Base-by-base conservation (phyloP, 23 red algal genomes). In the Gracilaria caudata region DNA sequence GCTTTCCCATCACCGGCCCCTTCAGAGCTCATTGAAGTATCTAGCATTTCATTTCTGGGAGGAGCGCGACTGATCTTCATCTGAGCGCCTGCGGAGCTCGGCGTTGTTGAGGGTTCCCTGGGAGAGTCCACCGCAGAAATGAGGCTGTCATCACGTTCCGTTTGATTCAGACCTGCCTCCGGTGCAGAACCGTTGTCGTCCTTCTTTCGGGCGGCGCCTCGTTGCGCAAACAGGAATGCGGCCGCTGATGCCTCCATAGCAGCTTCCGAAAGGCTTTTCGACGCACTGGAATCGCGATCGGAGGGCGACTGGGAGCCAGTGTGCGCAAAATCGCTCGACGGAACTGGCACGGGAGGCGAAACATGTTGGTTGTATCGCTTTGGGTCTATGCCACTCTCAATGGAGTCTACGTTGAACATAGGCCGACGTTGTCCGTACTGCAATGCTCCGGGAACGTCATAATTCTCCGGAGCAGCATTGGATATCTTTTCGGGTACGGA, bases 371-470 rank as follows among this genome's bases (percentile, higher is more conserved):
- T 75, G 70, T 75, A 75, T 17, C 70, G 70, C 3, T 23, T 46
- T 2, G 70, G 70, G 26, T 71, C 82, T 13, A 86, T 57, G 32
- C 82, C 82, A 46, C 82, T 86, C 65, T 86, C 82, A 41, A 86
- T 86, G 7, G 61, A 75, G 64, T 82, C 26, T 7, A 82, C 37
- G 28, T 51, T 51, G 39, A 89, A 47, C 55, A 30, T 28, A 1
- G 85, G 74, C 30, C 5, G 3, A 23, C 34, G 56, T 24, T 38
- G 51, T 4, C 60, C 72, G 33, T 89, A 51, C 39, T 64, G 85
- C 49, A 34, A 33, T 23, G 55, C 41, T 7, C 51, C 51, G 0
- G 72, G 71, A 6, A 89, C 85, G 20, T 79, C 74, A 43, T 64
- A 75, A 25, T 89, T 75, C 11, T 63, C 72, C 3, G 41, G 64